Conservation (phyloP, 352 stramenopile genomes). For the Thalassiosira pacifica region DNA sequence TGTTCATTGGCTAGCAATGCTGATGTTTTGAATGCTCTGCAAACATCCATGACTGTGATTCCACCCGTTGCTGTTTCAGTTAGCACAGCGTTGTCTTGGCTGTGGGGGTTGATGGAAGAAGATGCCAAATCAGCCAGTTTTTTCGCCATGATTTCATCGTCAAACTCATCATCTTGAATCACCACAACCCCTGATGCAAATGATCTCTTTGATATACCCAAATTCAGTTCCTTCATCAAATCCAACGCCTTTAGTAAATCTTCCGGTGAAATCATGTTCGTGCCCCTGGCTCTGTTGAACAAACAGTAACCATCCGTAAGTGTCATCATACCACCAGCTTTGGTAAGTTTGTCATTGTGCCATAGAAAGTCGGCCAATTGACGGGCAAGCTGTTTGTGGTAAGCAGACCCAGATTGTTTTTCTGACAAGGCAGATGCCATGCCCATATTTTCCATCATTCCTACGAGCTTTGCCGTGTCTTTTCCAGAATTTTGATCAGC, state of each 20-base stretch:
- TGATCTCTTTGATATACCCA: conserved; percentile 93
- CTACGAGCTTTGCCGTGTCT: conserved; percentile 73
- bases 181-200: conserved; percentile 95
- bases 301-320: conserved; percentile 99
- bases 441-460: conserved; percentile 84
- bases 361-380: conserved; percentile 87
- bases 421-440: conserved; percentile 82
- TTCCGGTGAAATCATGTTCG: conserved; percentile 97
- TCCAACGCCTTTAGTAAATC: conserved; percentile 93
- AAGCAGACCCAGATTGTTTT: conserved; percentile 66
- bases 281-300: conserved; percentile 97
- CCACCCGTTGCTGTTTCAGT: conserved; percentile 37
- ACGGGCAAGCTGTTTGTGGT: conserved; percentile 82
- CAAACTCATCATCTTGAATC: conserved; percentile 89
- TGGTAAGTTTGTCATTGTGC: conserved; percentile 86
- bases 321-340: conserved; percentile 96
- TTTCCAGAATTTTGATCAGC: conserved; percentile 57
- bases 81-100: conserved; percentile 85
- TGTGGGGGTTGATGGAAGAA: conserved; percentile 80
- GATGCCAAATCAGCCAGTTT: conserved; percentile 68
- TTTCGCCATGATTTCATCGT: conserved; percentile 70
- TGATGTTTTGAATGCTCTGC: conserved; percentile 92
- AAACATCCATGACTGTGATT: conserved; percentile 92
- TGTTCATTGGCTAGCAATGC: conserved; percentile 95
- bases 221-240: conserved; percentile 68